A percentile compares a stretch with the other conserved stretches of the same genome.
Conservation (phyloP, 2,329 filamentous ascomycete species). For the Arthroderma uncinatum region DNA sequence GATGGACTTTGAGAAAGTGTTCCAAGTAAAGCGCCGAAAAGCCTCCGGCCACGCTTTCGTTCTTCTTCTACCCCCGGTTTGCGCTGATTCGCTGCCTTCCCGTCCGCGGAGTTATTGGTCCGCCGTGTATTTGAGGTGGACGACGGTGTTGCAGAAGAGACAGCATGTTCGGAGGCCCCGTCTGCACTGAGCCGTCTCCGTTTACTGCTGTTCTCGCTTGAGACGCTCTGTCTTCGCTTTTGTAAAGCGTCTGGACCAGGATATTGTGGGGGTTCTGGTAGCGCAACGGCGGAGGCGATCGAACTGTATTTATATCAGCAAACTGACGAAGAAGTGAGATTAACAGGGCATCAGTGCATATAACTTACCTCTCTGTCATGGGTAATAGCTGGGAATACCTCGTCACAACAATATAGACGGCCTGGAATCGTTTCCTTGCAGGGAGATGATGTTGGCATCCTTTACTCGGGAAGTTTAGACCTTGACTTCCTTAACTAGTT, state of each 20-base stretch:
- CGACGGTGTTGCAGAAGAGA: constrained; percentile 19
- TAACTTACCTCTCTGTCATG: not conserved
- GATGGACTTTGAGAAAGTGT: constrained; percentile 64
- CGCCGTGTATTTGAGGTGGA: not conserved
- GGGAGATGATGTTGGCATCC: no score
- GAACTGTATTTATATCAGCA: constrained; percentile 21
- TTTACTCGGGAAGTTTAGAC: not conserved
- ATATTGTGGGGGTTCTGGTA: constrained; percentile 36
- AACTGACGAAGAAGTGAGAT: not conserved
- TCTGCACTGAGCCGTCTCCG: constrained; percentile 40
- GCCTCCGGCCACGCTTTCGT: constrained; percentile 67
- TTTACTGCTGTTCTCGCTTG: constrained; percentile 39
- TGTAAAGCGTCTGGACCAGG: constrained; percentile 26
- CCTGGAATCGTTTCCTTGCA: no score
- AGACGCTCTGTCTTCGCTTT: constrained; percentile 44
- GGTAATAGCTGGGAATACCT: not conserved
- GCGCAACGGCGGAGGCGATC: constrained; percentile 44
- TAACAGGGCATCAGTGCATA: not conserved
- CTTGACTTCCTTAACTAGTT: not conserved
- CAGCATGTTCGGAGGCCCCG: constrained; percentile 17
- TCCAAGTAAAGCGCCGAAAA: constrained; percentile 73
- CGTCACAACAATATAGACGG: not conserved
- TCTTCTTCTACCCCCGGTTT: constrained; percentile 52
- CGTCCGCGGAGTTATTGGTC: constrained; percentile 2
- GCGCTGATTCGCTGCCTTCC: constrained; percentile 13